Conservation (phyloP, 2,329 filamentous ascomycete genomes). For the Berkeleyomyces rouxiae region DNA sequence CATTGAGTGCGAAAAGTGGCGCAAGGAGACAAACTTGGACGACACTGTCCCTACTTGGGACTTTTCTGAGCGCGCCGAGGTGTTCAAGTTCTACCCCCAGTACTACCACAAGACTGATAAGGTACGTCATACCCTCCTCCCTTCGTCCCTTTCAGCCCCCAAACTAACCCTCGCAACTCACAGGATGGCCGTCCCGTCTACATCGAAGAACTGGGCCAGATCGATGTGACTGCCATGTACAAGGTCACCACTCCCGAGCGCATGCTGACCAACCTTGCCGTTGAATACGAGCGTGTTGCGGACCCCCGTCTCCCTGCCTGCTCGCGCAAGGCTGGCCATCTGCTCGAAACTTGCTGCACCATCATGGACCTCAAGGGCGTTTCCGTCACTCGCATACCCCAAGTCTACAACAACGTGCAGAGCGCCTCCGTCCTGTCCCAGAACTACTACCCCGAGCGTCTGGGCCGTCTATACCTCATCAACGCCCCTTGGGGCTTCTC, state of each 20-base stretch:
- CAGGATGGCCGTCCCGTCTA: constrained; percentile 94
- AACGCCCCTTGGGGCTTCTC: constrained; percentile 96
- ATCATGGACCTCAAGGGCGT: constrained; percentile 98
- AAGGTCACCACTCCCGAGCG: constrained; percentile 84
- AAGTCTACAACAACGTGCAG: constrained; percentile 77
- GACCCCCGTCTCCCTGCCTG: constrained; percentile 89
- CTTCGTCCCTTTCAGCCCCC: neutral
- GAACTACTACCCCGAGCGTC: constrained; percentile 96
- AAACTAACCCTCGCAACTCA: neutral
- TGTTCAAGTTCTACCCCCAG: constrained; percentile 89
- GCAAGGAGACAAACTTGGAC: constrained; percentile 71
- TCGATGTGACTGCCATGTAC: constrained; percentile 77
- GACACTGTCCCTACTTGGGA: constrained; percentile 65
- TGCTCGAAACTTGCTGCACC: constrained; percentile 95
- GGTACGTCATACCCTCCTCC: constrained; percentile 25
- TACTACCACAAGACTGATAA: constrained; percentile 98
- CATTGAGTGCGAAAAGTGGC: constrained; percentile 77
- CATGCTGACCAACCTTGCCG: constrained; percentile 91
- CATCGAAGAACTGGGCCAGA: constrained; percentile 89
- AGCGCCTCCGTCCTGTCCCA: constrained; percentile 80
- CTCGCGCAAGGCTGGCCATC: constrained; percentile 74
- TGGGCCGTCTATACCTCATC: constrained; percentile 93
- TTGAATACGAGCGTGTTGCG: constrained; percentile 92
- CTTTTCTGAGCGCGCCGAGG: constrained; percentile 67
- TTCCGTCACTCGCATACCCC: constrained; percentile 60